Evolutionary conservation across 2,329 filamentous ascomycete species (phyloP).

Genomic region (Paracorniculantispora psalliotae): DNA sequence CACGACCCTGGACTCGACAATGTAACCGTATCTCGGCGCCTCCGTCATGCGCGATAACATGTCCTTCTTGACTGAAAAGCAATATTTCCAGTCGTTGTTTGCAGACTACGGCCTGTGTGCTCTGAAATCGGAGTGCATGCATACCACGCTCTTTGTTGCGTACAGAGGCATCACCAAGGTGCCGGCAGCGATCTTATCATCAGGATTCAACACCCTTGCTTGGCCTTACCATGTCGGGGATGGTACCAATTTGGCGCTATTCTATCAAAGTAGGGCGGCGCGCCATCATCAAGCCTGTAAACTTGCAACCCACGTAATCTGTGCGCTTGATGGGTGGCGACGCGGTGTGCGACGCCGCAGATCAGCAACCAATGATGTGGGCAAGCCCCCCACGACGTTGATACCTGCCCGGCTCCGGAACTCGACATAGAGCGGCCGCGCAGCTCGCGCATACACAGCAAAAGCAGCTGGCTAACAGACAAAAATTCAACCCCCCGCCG

Average conservation of each 20-base stretch:
- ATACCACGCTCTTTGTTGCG: background rate
- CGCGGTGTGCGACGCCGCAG: background rate
- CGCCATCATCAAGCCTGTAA: background rate
- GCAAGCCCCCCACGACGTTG: background rate
- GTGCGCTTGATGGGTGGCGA: background rate
- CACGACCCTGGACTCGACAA: background rate
- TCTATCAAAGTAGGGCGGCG: background rate
- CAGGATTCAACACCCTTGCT: background rate
- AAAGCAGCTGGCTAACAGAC: background rate
- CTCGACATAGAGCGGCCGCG: background rate
- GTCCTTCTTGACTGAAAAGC: background rate
- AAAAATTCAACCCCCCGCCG: background rate
- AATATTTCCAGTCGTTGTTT: background rate
- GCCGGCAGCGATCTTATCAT: background rate
- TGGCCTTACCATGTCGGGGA: background rate
- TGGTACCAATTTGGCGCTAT: background rate
- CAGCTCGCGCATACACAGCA: too few relatives aligned
- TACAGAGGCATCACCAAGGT: background rate
- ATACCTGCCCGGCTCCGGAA: background rate
- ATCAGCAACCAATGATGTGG: background rate
- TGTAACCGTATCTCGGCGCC: slow-evolving; percentile 1
- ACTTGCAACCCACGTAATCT: background rate
- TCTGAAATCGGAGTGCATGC: too few relatives aligned
- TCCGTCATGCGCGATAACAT: background rate
- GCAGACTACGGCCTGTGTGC: background rate